phyloP scores from a whole-genome alignment of 805 yeast species.

The Candida nemodendra region DNA sequence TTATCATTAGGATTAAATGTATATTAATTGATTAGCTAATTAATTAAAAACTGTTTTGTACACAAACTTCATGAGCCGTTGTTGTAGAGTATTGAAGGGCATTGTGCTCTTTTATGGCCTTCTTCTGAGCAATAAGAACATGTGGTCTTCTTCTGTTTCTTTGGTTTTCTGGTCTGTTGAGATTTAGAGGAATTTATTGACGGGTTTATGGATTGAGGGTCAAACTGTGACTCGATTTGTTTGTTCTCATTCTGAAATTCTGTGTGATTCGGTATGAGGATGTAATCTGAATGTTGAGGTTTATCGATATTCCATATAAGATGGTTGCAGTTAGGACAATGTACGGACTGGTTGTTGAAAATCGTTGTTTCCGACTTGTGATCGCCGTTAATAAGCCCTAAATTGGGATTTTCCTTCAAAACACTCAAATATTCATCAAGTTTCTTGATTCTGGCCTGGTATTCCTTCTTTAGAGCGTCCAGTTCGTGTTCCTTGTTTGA shows the following conservation, averaged over 20 bases:
- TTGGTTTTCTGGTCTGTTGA: constrained; percentile 5
- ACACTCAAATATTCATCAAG: constrained; percentile 22
- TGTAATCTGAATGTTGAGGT: constrained; percentile 13
- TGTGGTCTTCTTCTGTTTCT: constrained; percentile 24
- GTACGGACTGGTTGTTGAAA: constrained; percentile 1
- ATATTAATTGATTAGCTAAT: background rate
- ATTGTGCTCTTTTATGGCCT: constrained; percentile 37
- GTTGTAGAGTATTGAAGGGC: constrained; percentile 28
- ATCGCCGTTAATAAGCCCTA: constrained; percentile 1
- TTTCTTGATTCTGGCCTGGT: constrained; percentile 15
- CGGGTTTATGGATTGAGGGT: no score
- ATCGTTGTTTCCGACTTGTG: background rate
- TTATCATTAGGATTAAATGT: no score
- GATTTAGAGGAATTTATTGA: no score
- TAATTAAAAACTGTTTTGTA: no score
- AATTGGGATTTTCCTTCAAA: constrained; percentile 15
- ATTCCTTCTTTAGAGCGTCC: constrained; percentile 28
- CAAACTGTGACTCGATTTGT: no score
- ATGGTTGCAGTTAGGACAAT: constrained; percentile 17
- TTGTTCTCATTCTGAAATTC: no score
- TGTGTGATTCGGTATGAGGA: constrained; percentile 28
- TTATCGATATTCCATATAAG: constrained; percentile 9
- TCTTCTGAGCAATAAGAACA: constrained; percentile 35
- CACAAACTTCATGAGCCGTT: no score
- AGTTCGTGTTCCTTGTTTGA: constrained; percentile 39